Evolutionary conservation across 176 grass and related monocot genomes (phyloP), one percentile per base, ranked within the genome.

Genomic region (Avena atlantica): DNA sequence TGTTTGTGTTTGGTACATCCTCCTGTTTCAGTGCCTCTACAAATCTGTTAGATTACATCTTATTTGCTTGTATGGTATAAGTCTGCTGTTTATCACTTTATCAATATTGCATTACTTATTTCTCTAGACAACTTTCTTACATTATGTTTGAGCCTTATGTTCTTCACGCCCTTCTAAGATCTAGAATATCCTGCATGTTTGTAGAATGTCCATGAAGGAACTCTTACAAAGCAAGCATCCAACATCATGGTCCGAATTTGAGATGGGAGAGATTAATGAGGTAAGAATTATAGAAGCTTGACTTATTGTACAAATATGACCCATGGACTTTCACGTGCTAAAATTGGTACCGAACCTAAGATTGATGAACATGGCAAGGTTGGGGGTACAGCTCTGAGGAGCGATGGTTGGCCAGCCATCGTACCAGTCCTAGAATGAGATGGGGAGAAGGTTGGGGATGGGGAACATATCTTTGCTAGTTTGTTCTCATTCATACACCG

Each of bases 191-290:
- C 1, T 55, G 6, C 23, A 21, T 58, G 81, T 61, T 73, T 81
- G 50, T 73, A 98, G 96, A 91, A 94, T 98, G 93, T 88, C 96
- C 67, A 98, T 94, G 93, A 94, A 98, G 76, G 93, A 98, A 90
- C 88, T 98, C 49, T 53, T 95, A 60, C 86, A 95, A 86, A 89
- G 71, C 80, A 98, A 98, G 48, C 96, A 98, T 78, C 96, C 96
- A 87, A 94, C 93, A 34, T 74, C 92, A 58, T 98, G 96, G 93
- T 61, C 76, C 10, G 96, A 98, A 89, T 98, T 98, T 81, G 96
- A 98, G 82, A 92, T 82, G 61, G 96, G 96, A 23, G 42, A 81
- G 51, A 98, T 98, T 77, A 77, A 92, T 91, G 96, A 98, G 96
- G 96, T 95, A 79, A 55, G 21, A 64, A n/a, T 50, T 70, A 27